phyloP scores from a whole-genome alignment of 2,329 filamentous ascomycete species.

The Pseudogymnoascus sp. region DNA sequence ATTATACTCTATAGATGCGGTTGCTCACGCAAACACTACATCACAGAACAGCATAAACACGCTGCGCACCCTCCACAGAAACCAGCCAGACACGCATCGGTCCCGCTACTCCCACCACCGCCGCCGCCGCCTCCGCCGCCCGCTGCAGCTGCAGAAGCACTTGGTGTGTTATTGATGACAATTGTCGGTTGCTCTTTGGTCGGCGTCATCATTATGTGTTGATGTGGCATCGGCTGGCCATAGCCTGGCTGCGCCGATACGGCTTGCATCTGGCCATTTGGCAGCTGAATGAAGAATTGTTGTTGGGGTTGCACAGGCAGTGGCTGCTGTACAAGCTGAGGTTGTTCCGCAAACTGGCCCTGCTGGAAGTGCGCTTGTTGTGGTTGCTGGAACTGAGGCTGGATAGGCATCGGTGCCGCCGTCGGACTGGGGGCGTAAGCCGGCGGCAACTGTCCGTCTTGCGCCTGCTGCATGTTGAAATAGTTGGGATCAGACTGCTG shows the following conservation, averaged over 20 bases:
- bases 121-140: neutral
- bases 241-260: neutral
- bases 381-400: neutral
- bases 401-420: neutral
- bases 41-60: neutral
- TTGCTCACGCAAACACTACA: slow-evolving; percentile 25
- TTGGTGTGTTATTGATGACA: neutral
- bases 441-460: neutral
- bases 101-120: neutral
- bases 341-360: neutral
- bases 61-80: neutral
- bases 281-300: neutral
- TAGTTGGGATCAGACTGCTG: neutral
- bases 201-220: neutral
- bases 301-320: neutral
- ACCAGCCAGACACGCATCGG: neutral
- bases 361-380: neutral
- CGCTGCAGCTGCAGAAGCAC: neutral
- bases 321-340: neutral
- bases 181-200: neutral
- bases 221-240: neutral
- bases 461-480: neutral
- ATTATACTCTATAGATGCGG: neutral
- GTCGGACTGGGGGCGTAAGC: neutral
- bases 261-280: slow-evolving; percentile 1